Conservation (phyloP, 768 basidiomycete genomes). For the Tylopilus cervinicoccineus region DNA sequence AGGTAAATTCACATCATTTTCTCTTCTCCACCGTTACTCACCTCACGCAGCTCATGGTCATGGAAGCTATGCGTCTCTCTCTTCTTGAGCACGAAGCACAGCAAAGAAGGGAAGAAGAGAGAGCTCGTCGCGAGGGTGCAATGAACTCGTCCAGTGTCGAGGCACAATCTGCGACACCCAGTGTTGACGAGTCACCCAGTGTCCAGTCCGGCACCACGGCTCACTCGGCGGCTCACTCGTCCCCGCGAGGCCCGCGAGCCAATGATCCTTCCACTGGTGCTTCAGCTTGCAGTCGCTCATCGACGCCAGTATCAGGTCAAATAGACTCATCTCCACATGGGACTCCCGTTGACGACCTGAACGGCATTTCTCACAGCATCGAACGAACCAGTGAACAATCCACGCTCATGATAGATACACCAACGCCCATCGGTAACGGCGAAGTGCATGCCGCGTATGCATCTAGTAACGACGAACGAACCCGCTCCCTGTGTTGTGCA, state of each 20-base stretch:
- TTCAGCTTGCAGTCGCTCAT: slow-evolving; percentile 23
- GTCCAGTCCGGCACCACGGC: slow-evolving; percentile 3
- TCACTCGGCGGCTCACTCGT: not conserved
- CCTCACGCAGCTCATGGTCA: slow-evolving; percentile 79
- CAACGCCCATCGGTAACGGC: slow-evolving; percentile 7
- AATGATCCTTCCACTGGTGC: slow-evolving; percentile 11
- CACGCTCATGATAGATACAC: slow-evolving; percentile 15
- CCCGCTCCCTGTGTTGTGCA: slow-evolving; percentile 3
- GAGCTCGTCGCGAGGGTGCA: slow-evolving; percentile 47
- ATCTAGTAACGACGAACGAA: slow-evolving; percentile 10
- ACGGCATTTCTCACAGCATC: slow-evolving; percentile 27
- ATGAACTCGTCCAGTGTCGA: slow-evolving; percentile 34
- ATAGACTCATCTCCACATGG: slow-evolving; percentile 24
- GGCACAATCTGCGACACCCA: slow-evolving; percentile 10
- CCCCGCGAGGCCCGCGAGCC: slow-evolving; percentile 8
- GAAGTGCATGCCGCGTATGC: slow-evolving; percentile 8
- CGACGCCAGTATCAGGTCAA: slow-evolving; percentile 35
- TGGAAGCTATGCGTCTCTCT: slow-evolving; percentile 98
- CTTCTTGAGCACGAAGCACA: slow-evolving; percentile 94
- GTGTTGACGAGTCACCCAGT: slow-evolving; percentile 2
- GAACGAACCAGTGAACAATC: slow-evolving; percentile 19
- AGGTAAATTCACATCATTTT: slow-evolving; percentile 50
- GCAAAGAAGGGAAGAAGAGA: slow-evolving; percentile 73
- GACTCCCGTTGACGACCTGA: slow-evolving; percentile 25
- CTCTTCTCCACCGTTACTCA: slow-evolving; percentile 13